phyloP scores from a whole-genome alignment of 208 protist genomes.

The Acanthamoeba polyphaga region DNA sequence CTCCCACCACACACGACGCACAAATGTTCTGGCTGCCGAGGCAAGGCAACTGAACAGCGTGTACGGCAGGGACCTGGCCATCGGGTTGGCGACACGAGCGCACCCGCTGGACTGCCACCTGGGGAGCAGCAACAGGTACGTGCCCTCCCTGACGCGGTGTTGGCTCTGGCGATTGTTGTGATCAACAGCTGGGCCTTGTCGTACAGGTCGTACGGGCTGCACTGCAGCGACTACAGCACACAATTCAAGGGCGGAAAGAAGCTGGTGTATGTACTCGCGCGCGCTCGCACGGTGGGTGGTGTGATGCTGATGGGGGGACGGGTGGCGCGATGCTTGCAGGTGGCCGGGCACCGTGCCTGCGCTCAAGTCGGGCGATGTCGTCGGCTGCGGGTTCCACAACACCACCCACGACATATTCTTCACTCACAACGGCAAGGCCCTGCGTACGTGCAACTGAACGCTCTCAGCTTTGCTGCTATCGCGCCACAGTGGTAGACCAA shows the following conservation, averaged over 20 bases:
- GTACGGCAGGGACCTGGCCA: neutral
- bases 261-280: neutral
- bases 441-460: neutral
- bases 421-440: conserved; percentile 39
- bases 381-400: conserved; percentile 43
- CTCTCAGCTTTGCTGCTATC: neutral
- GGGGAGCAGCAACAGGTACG: neutral
- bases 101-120: neutral
- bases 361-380: conserved; percentile 29
- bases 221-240: neutral
- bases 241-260: neutral
- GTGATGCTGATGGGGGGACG: neutral
- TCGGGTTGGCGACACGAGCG: neutral
- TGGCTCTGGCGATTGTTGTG: too few relatives aligned
- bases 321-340: neutral
- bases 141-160: too few relatives aligned
- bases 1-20: neutral
- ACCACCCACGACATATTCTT: conserved; percentile 57
- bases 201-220: neutral
- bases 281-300: neutral
- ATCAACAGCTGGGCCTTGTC: neutral
- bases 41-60: too few relatives aligned
- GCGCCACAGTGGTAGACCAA: too few relatives aligned
- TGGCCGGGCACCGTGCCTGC: neutral
- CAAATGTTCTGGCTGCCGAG: neutral